Percentiles rank a stretch among this genome's conserved stretches.
These are phyloP conservation scores for Phytophthora brassicae DNA, from an alignment of 352 stramenopile species.

Conservation along the genomic window DNA sequence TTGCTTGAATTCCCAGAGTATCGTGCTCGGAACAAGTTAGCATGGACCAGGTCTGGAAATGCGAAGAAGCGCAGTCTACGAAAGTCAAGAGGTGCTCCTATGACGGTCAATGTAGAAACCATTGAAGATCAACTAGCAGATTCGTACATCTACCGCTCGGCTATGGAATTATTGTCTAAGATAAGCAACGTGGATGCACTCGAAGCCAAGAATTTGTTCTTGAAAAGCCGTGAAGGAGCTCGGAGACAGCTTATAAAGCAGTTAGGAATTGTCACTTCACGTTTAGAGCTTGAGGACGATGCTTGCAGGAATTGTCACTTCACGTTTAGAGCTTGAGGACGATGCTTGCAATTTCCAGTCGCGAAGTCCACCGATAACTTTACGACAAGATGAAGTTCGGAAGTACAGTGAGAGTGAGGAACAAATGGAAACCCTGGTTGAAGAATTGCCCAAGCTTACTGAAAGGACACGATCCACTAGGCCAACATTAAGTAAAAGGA, in stretches of 20 bases:
- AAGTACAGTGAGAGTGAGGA: too few species aligned
- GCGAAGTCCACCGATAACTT: too few species aligned
- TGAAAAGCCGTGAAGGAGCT: slow-evolving; percentile 32
- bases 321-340: too few species aligned
- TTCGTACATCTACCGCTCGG: slow-evolving; percentile 56
- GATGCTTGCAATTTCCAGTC: too few species aligned
- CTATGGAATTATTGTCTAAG: slow-evolving; percentile 55
- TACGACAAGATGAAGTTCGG: too few species aligned
- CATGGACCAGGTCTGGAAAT: slow-evolving; percentile 38
- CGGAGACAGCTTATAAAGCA: slow-evolving; percentile 31
- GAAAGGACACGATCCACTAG: too few species aligned
- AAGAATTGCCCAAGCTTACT: too few species aligned
- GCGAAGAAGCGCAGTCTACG: too few species aligned
- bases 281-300: slow-evolving; percentile 15
- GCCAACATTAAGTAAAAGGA: too few species aligned
- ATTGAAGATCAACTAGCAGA: slow-evolving; percentile 46
- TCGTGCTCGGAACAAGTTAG: slow-evolving; percentile 45
- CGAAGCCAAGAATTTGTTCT: slow-evolving; percentile 58
- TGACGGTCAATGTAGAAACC: slow-evolving; percentile 13
- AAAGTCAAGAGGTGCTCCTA: too few species aligned
- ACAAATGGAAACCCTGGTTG: too few species aligned
- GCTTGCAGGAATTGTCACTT: too few species aligned
- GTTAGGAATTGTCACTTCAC: slow-evolving; percentile 18
- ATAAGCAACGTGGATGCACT: slow-evolving; percentile 46
- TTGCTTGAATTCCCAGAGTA: slow-evolving; percentile 74